Percentiles rank a stretch among this genome's conserved stretches.
Conservation (phyloP, 2,329 filamentous ascomycete genomes). For the Colletotrichum neosansevieriae region DNA sequence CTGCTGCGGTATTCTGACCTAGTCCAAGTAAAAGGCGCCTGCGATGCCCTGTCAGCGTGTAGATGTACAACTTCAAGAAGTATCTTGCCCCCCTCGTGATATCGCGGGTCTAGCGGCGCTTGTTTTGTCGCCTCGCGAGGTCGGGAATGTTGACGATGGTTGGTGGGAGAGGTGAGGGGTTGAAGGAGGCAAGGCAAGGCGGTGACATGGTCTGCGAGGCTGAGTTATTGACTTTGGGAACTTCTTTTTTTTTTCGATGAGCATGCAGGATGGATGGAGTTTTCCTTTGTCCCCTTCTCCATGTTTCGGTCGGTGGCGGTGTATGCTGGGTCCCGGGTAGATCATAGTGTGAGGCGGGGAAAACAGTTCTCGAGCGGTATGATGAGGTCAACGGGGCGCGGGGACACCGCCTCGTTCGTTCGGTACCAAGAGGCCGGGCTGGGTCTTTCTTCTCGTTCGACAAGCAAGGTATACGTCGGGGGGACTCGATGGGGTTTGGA, state of each 20-base stretch:
- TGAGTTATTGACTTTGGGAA: background rate
- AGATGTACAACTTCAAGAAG: conserved; percentile 33
- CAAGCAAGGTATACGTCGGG: background rate
- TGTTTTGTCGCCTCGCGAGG: conserved; percentile 1
- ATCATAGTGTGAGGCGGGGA: background rate
- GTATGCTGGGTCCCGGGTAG: background rate
- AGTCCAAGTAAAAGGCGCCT: background rate
- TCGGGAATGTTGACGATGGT: background rate
- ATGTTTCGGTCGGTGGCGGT: background rate
- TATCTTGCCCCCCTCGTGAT: conserved; percentile 9
- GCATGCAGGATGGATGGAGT: background rate
- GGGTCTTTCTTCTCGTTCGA: background rate
- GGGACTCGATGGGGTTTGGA: background rate
- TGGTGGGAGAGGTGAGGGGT: conserved; percentile 11
- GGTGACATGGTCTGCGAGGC: conserved; percentile 15
- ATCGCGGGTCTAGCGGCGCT: conserved; percentile 5
- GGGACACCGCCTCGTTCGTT: conserved; percentile 13
- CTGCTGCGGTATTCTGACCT: background rate
- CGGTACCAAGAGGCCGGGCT: background rate
- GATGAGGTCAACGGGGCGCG: background rate
- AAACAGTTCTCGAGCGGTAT: background rate
- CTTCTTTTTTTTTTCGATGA: background rate
- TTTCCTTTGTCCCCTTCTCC: background rate
- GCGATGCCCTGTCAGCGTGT: conserved; percentile 5
- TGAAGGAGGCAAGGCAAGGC: conserved; percentile 16